Evolutionary conservation across 768 basidiomycete genomes (phyloP), one percentile per base, ranked within the genome.

Genomic region (Multifurca ochricompacta): DNA sequence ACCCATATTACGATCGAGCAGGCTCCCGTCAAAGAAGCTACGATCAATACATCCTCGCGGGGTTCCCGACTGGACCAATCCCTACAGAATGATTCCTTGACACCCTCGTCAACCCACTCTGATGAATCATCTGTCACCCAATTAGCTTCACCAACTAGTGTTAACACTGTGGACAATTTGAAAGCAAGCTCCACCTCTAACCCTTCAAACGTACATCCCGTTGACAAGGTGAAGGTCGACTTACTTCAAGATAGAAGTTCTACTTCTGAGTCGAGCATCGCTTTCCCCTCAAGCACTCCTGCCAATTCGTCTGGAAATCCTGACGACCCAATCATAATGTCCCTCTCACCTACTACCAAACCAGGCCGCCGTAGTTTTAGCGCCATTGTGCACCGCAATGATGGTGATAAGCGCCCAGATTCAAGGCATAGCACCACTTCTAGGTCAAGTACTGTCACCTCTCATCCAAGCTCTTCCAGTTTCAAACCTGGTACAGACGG

Each of bases 301-400:
- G n/a, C 51, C 30, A 5, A 18, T 25, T 9, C n/a, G 35, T 27
- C 27, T 5, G 39, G 19, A 18, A 32, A 42, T 19, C 10, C 25
- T 11, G 50, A 57, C 16, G 39, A 52, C 19, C 7, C 44, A 8
- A 47, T 25, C 8, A 36, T 18, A 37, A 53, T 47, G 27, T 41
- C 52, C 3, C 43, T 45, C 11, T 30, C 49, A 11, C 48, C 53
- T 11, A 23, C 48, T 18, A 58, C 45, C 3, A 58, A 61, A 28
- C 47, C 63, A 3, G 60, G 59, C 0, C 64, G 59, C 13, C 58
- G 56, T 35, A 64, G 65, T 30, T 69, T 69, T 61, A 63, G 47
- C 41, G 69, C 69, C 2, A 65, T 70, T 23, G 70, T 70, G 27
- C 70, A 70, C 37, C 59, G 63, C 34, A 67, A 66, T 34, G 42